Conservation (phyloP, 768 basidiomycete genomes). For the Nidula microcarpa region DNA sequence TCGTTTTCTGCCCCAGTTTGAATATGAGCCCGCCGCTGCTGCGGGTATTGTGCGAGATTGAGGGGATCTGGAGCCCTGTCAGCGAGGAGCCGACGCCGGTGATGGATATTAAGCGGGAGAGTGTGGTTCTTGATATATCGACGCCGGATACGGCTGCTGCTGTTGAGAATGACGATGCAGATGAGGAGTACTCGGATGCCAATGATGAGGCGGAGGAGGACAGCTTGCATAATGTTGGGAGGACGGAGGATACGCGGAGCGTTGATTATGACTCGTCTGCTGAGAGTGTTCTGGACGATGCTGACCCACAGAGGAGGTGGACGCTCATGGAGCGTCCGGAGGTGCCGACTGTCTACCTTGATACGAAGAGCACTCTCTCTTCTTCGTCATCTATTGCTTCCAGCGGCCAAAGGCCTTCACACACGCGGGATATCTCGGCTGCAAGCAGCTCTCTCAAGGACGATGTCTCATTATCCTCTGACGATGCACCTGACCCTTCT, state of each 20-base stretch:
- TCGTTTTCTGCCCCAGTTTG: constrained; percentile 86
- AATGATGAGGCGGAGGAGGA: constrained; percentile 20
- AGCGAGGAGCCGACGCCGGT: constrained; percentile 21
- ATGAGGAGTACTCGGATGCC: constrained; percentile 22
- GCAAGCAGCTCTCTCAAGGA: constrained; percentile 9
- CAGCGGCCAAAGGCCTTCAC: constrained; percentile 4
- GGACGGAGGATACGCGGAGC: constrained; percentile 22
- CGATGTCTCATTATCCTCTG: constrained; percentile 24
- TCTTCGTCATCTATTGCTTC: constrained; percentile 26
- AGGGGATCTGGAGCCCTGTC: constrained; percentile 54
- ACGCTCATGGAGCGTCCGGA: constrained; percentile 14
- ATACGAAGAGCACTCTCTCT: constrained; percentile 21
- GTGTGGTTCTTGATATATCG: constrained; percentile 20
- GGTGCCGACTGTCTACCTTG: constrained; percentile 35
- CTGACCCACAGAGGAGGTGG: constrained; percentile 10
- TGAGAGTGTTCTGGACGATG: constrained; percentile 19
- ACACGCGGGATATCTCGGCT: neutral
- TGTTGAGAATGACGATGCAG: constrained; percentile 8
- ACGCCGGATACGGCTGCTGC: constrained; percentile 4
- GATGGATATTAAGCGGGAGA: constrained; percentile 25
- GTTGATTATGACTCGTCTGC: constrained; percentile 34
- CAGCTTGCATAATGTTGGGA: constrained; percentile 16
- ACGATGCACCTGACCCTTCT: constrained; percentile 14
- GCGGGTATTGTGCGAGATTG: constrained; percentile 68
- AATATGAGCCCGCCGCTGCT: constrained; percentile 74